These are phyloP conservation scores for Ogataea corticis DNA, from an alignment of 805 yeast species.

Conservation along the genomic window DNA sequence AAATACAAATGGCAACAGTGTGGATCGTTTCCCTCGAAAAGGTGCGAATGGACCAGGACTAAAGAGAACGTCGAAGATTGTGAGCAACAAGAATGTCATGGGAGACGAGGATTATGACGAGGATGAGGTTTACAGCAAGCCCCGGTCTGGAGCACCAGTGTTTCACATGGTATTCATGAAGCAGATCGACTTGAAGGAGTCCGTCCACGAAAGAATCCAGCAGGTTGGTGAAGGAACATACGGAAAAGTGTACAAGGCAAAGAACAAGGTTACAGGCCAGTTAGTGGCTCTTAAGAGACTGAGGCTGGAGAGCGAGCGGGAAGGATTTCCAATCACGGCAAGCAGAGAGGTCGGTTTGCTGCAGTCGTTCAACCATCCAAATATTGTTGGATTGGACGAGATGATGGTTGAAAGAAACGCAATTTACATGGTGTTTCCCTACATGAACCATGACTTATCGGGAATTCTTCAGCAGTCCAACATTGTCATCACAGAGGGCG, in stretches of 20 bases:
- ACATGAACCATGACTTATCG: slow-evolving; percentile 89
- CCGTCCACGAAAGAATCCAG: slow-evolving; percentile 63
- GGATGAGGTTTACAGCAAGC: slow-evolving; percentile 1
- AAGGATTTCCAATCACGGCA: slow-evolving; percentile 96
- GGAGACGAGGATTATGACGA: slow-evolving; percentile 22
- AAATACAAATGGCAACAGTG: background rate
- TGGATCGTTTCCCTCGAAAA: background rate
- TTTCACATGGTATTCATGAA: slow-evolving; percentile 24
- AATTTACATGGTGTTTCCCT: slow-evolving; percentile 89
- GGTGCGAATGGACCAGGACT: slow-evolving; percentile 12
- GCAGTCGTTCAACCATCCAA: slow-evolving; percentile 79
- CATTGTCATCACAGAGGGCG: slow-evolving; percentile 58
- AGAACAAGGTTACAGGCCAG: slow-evolving; percentile 63
- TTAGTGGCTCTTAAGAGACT: slow-evolving; percentile 85
- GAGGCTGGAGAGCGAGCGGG: slow-evolving; percentile 82
- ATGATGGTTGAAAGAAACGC: slow-evolving; percentile 82
- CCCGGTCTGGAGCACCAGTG: background rate
- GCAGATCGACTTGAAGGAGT: slow-evolving; percentile 28
- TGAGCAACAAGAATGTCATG: slow-evolving; percentile 20
- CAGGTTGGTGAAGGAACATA: slow-evolving; percentile 99
- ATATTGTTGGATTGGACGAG: slow-evolving; percentile 79
- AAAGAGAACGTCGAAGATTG: slow-evolving; percentile 16
- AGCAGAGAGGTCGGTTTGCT: slow-evolving; percentile 85
- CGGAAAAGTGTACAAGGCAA: slow-evolving; percentile 92
- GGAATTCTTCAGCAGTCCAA: slow-evolving; percentile 82